A percentile compares a stretch with the other conserved stretches of the same genome.
Conservation (phyloP, 2,329 filamentous ascomycete genomes). For the Colletotrichum sidae region DNA sequence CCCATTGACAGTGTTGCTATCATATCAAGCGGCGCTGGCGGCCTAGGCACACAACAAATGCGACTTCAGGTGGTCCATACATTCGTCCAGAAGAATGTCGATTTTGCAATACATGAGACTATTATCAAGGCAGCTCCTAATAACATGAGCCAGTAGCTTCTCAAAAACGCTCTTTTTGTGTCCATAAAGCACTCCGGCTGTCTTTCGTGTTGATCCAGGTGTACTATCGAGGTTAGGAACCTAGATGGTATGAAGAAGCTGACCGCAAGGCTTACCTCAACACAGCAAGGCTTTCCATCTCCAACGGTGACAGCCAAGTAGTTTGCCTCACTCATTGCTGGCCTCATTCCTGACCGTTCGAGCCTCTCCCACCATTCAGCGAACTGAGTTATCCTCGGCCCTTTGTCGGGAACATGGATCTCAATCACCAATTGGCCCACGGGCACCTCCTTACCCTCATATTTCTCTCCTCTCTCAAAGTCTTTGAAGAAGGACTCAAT, state of each 20-base stretch:
- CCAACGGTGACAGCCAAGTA: conserved; percentile 3
- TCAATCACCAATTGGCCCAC: conserved; percentile 33
- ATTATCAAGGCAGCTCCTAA: background rate
- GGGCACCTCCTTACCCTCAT: conserved; percentile 11
- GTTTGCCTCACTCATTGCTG: conserved; percentile 8
- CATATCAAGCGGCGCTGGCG: no score
- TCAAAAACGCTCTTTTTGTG: background rate
- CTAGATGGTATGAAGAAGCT: background rate
- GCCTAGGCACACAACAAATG: no score
- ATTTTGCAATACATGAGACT: background rate
- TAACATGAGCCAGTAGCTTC: no score
- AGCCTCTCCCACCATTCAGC: conserved; percentile 2
- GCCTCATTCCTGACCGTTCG: background rate
- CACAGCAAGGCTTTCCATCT: conserved; percentile 6
- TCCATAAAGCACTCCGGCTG: background rate
- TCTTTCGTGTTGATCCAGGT: conserved; percentile 11
- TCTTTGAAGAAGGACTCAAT: conserved; percentile 16
- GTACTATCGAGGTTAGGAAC: conserved; percentile 1
- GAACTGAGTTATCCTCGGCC: conserved; percentile 4
- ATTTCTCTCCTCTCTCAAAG: background rate
- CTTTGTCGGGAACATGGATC: conserved; percentile 24
- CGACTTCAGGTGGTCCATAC: no score
- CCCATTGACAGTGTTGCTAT: no score
- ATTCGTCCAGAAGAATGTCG: no score
- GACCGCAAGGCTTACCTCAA: background rate